A percentile compares a stretch with the other conserved stretches of the same genome.
phyloP scores from a whole-genome alignment of 202 grass and related monocot genomes.

The Cymbopogon flexuosus region DNA sequence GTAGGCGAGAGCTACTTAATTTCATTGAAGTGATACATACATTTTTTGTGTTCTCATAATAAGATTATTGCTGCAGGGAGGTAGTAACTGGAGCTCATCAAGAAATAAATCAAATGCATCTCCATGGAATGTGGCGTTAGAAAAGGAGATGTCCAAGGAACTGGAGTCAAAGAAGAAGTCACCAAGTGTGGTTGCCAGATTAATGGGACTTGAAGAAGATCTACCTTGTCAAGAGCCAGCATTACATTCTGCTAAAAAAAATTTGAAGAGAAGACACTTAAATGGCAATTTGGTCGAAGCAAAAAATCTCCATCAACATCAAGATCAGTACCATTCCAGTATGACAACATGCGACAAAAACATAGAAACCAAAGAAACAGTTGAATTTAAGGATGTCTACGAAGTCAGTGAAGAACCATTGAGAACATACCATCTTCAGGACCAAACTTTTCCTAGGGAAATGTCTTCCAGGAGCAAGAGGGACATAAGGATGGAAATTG shows the following conservation, averaged over 20 bases:
- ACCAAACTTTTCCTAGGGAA: conserved; percentile 27
- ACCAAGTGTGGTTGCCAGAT: conserved; percentile 75
- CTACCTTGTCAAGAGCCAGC: conserved; percentile 43
- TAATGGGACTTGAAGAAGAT: conserved; percentile 92
- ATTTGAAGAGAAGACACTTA: conserved; percentile 39
- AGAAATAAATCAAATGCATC: conserved; percentile 44
- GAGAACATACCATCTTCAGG: conserved; percentile 30
- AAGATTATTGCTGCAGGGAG: conserved; percentile 27
- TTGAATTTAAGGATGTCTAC: conserved; percentile 68
- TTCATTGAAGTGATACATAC: not conserved
- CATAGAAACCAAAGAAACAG: conserved; percentile 42
- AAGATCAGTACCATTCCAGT: conserved; percentile 29
- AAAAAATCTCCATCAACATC: conserved; percentile 17
- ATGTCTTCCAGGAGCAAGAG: conserved; percentile 33
- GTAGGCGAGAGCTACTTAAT: not conserved
- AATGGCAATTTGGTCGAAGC: conserved; percentile 30
- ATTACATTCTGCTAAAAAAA: conserved; percentile 40
- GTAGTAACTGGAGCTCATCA: conserved; percentile 26
- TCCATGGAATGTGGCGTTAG: conserved; percentile 52
- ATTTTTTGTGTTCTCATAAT: conserved; percentile 16
- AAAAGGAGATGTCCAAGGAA: conserved; percentile 54
- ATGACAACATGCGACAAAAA: conserved; percentile 23
- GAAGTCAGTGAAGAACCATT: conserved; percentile 59
- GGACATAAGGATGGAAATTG: conserved; percentile 50
- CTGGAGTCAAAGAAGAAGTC: conserved; percentile 59